phyloP scores from a whole-genome alignment of 2,329 filamentous ascomycete species.

The Arachnopeziza araneosa region DNA sequence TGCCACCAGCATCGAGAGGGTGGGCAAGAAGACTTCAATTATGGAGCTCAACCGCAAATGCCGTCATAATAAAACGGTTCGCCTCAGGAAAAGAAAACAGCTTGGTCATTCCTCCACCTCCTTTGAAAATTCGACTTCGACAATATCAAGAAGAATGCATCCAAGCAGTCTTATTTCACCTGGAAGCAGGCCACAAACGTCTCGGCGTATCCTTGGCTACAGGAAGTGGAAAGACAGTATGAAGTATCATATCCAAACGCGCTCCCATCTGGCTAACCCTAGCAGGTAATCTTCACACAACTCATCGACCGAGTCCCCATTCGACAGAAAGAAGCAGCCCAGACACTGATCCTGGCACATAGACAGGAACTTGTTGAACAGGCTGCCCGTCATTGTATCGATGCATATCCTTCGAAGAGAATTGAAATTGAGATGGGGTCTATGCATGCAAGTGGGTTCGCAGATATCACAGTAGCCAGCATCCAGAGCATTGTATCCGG shows the following conservation, averaged over 20 bases:
- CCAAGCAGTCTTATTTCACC: conserved; percentile 65
- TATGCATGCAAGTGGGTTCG: conserved; percentile 66
- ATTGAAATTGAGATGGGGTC: conserved; percentile 92
- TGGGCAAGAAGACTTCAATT: conserved; percentile 12
- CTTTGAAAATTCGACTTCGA: conserved; percentile 53
- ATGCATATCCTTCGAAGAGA: conserved; percentile 71
- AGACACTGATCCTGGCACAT: conserved; percentile 88
- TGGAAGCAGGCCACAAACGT: conserved; percentile 68
- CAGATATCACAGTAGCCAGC: conserved; percentile 92
- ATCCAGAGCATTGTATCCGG: conserved; percentile 77
- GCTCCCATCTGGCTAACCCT: conserved; percentile 6
- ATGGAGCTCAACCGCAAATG: conserved; percentile 10
- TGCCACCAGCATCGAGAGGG: conserved; percentile 30
- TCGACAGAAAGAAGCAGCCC: conserved; percentile 51
- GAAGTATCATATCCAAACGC: not conserved
- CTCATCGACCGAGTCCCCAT: conserved; percentile 72
- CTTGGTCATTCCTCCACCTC: not conserved
- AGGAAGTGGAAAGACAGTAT: conserved; percentile 74
- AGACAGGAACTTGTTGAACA: conserved; percentile 92
- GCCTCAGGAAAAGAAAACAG: conserved; percentile 7
- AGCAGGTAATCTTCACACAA: conserved; percentile 88
- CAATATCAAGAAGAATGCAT: conserved; percentile 92
- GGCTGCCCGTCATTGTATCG: conserved; percentile 76
- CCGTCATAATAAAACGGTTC: conserved; percentile 8
- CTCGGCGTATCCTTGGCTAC: conserved; percentile 83